Conservation (phyloP, 306 rosid species). For the Spatholobus suberectus region DNA sequence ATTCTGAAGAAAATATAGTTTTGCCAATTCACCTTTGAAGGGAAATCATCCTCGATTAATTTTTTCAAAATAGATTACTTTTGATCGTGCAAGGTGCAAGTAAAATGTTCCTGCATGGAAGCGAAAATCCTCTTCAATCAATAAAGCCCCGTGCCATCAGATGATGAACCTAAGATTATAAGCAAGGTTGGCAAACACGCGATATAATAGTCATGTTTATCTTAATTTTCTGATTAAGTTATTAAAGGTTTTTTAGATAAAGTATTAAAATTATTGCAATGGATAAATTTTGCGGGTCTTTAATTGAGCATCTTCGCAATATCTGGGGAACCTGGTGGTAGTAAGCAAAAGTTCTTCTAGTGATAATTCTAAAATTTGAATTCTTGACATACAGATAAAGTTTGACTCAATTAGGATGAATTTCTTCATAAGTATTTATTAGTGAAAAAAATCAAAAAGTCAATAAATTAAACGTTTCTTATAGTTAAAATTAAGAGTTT, state of each 20-base stretch:
- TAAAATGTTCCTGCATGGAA: conserved; percentile 28
- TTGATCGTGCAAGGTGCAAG: conserved; percentile 22
- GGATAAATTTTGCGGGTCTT: neutral
- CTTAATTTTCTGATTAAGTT: neutral
- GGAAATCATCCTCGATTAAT: neutral
- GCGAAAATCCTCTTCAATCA: neutral
- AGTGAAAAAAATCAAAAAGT: too few species aligned
- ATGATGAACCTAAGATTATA: neutral
- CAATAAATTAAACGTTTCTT: too few species aligned
- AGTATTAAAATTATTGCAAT: neutral
- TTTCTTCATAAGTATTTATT: too few species aligned
- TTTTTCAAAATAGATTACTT: conserved; percentile 3
- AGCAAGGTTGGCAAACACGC: neutral
- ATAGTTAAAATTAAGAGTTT: too few species aligned
- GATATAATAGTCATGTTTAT: neutral
- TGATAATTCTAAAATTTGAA: neutral
- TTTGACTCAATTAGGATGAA: too few species aligned
- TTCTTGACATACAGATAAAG: too few species aligned
- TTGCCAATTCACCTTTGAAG: conserved; percentile 35
- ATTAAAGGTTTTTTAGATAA: neutral
- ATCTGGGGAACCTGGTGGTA: neutral
- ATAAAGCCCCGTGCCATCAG: conserved; percentile 11
- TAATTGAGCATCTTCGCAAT: neutral
- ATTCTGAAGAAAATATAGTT: conserved; percentile 39
- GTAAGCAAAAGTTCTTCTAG: neutral